Conservation (phyloP, 768 basidiomycete genomes). For the Podaxis sp. region DNA sequence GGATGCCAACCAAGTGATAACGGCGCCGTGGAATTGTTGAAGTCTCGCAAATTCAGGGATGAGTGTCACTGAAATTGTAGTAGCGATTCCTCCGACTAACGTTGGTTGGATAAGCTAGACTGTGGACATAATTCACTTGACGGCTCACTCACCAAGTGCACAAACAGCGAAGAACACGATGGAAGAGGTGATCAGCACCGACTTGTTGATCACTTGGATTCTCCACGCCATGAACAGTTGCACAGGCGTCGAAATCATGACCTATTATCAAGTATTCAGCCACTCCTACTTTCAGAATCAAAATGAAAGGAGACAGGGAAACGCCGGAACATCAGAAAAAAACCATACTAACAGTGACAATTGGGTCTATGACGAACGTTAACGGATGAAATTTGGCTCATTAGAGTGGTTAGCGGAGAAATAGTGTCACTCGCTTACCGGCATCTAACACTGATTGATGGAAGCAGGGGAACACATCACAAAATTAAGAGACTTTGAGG, state of each 20-base stretch:
- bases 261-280: constrained; percentile 17
- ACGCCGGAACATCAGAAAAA: neutral
- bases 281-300: neutral
- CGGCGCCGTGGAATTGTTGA: constrained; percentile 26
- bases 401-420: neutral
- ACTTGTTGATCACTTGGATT: constrained; percentile 28
- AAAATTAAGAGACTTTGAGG: constrained; percentile 19
- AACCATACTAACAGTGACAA: constrained; percentile 23
- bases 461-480: neutral
- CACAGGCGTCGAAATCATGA: constrained; percentile 33
- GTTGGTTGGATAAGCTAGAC: neutral
- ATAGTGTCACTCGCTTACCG: constrained; percentile 16
- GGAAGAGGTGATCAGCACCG: constrained; percentile 20
- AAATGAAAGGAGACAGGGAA: neutral
- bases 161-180: constrained; percentile 25
- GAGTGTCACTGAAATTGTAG: constrained; percentile 4
- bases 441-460: constrained; percentile 23
- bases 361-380: constrained; percentile 21
- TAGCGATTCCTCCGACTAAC: neutral
- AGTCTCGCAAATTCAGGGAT: constrained; percentile 4
- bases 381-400: neutral
- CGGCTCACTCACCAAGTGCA: constrained; percentile 24
- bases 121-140: neutral
- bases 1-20: constrained; percentile 39
- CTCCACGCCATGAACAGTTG: constrained; percentile 40